Base-by-base conservation (phyloP, 805 yeast genomes). In the Hanseniaspora pseudoguilliermondii region DNA sequence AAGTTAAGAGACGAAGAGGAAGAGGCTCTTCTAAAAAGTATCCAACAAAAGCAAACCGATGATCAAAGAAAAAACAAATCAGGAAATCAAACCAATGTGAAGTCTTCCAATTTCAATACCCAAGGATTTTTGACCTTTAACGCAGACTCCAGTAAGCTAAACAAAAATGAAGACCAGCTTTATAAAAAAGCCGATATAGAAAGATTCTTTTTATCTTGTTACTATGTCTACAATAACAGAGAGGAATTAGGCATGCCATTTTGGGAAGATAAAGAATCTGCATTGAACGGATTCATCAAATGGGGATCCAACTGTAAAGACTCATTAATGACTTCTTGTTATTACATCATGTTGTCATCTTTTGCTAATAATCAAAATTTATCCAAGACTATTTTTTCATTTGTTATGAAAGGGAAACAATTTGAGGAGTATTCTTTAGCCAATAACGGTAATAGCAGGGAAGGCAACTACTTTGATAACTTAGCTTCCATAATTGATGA, bases 251-350 rank as follows among this genome's bases (percentile, higher is more conserved):
- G 85, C 15, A 63, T 73, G 1, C 69, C 71, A 13, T 84, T 86
- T 63, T 90, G 96, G 95, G 66, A 68, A 13, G 86, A 84, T 59
- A 71, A 77, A 20, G 81, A 77, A 54, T 77, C 83, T 15, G 81
- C 82, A 57, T 73, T 87, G 1, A 75, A 79, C 63, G 97, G 96
- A 0, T 90, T 93, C 60, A 73, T 91, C 42, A 79, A 79, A 55
- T 93, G 97, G 97, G 95, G 95, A 0, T 74, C 93, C 2, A 81
- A 80, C 58, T 82, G 86, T 62, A 88, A 82, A 59, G 87, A 87
- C 16, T 83, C 91, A 10, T 72, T 88, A 49, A 86, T 89, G 71
- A 79, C 87, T 52, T 84, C 97, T 0, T 79, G 95, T 0, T 88
- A 83, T 63, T 81, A 90, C 60, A 74, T 87, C 57, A 77, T 91